Evolutionary conservation across 129 eudicot species (phyloP).

Genomic region (Artemisia tridentata): DNA sequence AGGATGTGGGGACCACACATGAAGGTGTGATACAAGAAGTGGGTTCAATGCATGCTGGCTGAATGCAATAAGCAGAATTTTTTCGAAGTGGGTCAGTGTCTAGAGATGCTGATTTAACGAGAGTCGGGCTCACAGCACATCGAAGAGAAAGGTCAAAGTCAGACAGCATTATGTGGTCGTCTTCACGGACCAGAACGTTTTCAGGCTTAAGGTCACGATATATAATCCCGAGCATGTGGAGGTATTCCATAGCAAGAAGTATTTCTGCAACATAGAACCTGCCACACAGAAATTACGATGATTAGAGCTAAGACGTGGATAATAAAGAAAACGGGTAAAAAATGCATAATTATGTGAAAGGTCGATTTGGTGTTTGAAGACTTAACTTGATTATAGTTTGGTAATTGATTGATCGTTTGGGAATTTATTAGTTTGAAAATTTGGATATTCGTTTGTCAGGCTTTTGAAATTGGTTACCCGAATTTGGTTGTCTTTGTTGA

Average conservation of each 20-base stretch:
- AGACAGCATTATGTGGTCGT: slow-evolving; percentile 93
- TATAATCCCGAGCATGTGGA: slow-evolving; percentile 94
- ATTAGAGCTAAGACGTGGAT: background rate
- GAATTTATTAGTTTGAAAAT: too few species aligned
- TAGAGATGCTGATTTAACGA: slow-evolving; percentile 54
- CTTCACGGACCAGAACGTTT: slow-evolving; percentile 87
- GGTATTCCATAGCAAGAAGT: slow-evolving; percentile 87
- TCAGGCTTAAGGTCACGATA: slow-evolving; percentile 92
- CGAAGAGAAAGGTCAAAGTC: slow-evolving; percentile 92
- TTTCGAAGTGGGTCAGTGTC: slow-evolving; percentile 48
- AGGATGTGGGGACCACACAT: slow-evolving; percentile 76
- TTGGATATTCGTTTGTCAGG: too few species aligned
- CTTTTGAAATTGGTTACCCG: too few species aligned
- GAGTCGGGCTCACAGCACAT: slow-evolving; percentile 81
- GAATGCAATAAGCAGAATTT: slow-evolving; percentile 55
- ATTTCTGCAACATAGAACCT: slow-evolving; percentile 96
- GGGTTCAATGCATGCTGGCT: slow-evolving; percentile 83
- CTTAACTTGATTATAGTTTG: too few species aligned
- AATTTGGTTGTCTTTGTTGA: too few species aligned
- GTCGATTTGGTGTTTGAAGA: too few species aligned
- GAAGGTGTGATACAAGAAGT: slow-evolving; percentile 81
- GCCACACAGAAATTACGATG: background rate
- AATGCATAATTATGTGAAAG: background rate
- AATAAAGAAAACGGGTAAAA: background rate
- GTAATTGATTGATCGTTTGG: too few species aligned